phyloP scores from a whole-genome alignment of 1,139 yeast species.

The Saccharomyces hybrid region DNA sequence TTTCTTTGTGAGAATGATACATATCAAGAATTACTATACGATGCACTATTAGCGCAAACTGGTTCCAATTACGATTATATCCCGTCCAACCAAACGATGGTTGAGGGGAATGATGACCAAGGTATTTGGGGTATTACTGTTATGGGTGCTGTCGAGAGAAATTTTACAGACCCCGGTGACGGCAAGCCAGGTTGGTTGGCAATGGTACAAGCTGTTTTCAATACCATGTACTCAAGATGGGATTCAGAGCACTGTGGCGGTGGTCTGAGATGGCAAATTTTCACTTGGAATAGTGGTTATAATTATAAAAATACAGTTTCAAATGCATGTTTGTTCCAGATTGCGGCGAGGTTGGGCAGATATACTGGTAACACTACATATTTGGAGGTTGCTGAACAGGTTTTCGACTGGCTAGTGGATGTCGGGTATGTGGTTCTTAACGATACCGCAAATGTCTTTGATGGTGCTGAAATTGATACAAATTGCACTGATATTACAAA shows the following conservation, averaged over 20 bases:
- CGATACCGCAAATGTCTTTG: slow-evolving; percentile 40
- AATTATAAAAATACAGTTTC: slow-evolving; percentile 60
- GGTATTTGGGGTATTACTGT: slow-evolving; percentile 62
- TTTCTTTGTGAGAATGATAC: slow-evolving; percentile 43
- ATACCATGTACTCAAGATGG: slow-evolving; percentile 51
- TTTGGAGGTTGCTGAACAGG: slow-evolving; percentile 47
- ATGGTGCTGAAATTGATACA: slow-evolving; percentile 48
- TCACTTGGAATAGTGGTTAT: slow-evolving; percentile 63
- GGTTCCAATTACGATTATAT: slow-evolving; percentile 48
- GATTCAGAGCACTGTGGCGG: slow-evolving; percentile 49
- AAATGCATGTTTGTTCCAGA: slow-evolving; percentile 54
- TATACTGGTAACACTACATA: slow-evolving; percentile 50
- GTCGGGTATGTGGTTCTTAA: slow-evolving; percentile 40
- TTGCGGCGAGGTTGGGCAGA: slow-evolving; percentile 57
- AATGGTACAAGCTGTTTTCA: slow-evolving; percentile 53
- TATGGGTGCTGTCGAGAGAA: slow-evolving; percentile 55
- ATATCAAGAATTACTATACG: slow-evolving; percentile 35
- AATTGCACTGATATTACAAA: slow-evolving; percentile 45
- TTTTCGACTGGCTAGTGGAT: slow-evolving; percentile 53
- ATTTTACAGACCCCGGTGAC: slow-evolving; percentile 40
- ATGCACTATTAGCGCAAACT: slow-evolving; percentile 49
- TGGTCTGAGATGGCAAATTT: slow-evolving; percentile 66
- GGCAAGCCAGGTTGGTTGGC: slow-evolving; percentile 43
- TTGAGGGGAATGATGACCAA: slow-evolving; percentile 68
- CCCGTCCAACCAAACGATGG: slow-evolving; percentile 52